These are phyloP conservation scores for Mycosphaerella arachidis DNA, from an alignment of 2,329 filamentous ascomycete species.

Conservation along the genomic window DNA sequence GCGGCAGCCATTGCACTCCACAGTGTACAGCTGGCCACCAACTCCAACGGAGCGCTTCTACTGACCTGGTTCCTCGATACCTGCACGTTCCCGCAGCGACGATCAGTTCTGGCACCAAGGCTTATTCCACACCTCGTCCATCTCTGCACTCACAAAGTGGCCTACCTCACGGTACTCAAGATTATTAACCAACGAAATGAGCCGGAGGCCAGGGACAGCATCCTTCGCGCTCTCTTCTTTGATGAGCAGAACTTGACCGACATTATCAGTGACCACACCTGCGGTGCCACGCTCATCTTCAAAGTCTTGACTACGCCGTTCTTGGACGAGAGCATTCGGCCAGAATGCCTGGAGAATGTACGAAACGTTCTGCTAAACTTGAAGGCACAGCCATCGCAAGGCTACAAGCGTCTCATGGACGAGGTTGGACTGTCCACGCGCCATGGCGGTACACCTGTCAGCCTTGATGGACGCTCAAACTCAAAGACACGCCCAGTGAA, in stretches of 20 bases:
- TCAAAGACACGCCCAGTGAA: conserved; percentile 33
- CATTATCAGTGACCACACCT: conserved; percentile 85
- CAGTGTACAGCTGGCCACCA: conserved; percentile 92
- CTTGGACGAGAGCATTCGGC: conserved; percentile 86
- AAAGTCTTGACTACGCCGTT: conserved; percentile 97
- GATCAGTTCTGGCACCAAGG: conserved; percentile 85
- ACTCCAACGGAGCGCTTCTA: conserved; percentile 88
- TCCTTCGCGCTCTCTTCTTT: conserved; percentile 89
- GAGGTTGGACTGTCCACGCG: conserved; percentile 80
- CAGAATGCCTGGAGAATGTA: conserved; percentile 86
- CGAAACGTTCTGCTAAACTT: conserved; percentile 82
- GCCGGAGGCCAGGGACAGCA: conserved; percentile 81
- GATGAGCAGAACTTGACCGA: conserved; percentile 84
- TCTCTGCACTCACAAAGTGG: conserved; percentile 96
- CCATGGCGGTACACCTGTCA: conserved; percentile 35
- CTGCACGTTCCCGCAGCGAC: conserved; percentile 87
- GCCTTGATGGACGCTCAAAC: conserved; percentile 33
- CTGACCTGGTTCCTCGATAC: conserved; percentile 98
- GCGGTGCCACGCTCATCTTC: conserved; percentile 93
- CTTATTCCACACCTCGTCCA: conserved; percentile 91
- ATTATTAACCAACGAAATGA: conserved; percentile 98
- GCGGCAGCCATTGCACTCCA: conserved; percentile 93
- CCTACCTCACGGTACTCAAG: conserved; percentile 93
- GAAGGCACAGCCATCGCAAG: conserved; percentile 89
- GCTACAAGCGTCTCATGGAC: conserved; percentile 98